Evolutionary conservation across 2,329 filamentous ascomycete species (phyloP).

Genomic region (Gnomoniopsis smithogilvyi): DNA sequence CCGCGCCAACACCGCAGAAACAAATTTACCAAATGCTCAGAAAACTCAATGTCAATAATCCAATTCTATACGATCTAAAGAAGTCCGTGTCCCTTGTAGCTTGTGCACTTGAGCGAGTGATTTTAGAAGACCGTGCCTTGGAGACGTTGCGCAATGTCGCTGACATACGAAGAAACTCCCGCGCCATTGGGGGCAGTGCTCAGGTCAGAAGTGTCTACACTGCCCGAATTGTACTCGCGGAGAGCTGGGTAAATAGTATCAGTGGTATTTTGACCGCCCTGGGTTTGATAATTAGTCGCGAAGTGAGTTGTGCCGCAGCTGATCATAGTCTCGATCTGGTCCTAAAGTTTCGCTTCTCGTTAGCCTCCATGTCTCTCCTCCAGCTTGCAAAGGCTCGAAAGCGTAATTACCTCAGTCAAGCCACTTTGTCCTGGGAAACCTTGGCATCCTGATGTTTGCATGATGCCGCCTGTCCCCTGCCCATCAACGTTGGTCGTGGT

Average conservation of each 20-base stretch:
- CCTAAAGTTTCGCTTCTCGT: neutral
- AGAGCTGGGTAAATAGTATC: slow-evolving; percentile 36
- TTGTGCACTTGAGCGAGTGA: no score
- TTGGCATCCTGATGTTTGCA: slow-evolving; percentile 34
- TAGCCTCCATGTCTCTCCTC: no score
- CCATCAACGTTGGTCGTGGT: slow-evolving; percentile 32
- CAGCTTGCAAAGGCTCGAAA: no score
- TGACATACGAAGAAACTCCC: slow-evolving; percentile 10
- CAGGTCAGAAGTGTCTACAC: slow-evolving; percentile 31
- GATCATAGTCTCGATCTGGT: slow-evolving; percentile 4
- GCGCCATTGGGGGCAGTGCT: slow-evolving; percentile 24
- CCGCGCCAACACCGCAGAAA: no score
- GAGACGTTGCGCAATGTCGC: slow-evolving; percentile 4
- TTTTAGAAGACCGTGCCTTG: slow-evolving; percentile 6
- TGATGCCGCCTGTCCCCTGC: slow-evolving; percentile 33
- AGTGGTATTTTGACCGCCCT: slow-evolving; percentile 25
- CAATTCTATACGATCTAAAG: no score
- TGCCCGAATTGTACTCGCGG: slow-evolving; percentile 38
- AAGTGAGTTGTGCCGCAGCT: slow-evolving; percentile 26
- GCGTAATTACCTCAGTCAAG: slow-evolving; percentile 27
- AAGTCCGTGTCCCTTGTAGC: no score
- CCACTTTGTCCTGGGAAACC: slow-evolving; percentile 31
- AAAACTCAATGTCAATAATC: no score
- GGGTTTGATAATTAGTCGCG: slow-evolving; percentile 26
- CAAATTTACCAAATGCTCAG: no score